Base-by-base conservation (phyloP, 1,139 yeast species). In the Magnusiomyces magnusii region DNA sequence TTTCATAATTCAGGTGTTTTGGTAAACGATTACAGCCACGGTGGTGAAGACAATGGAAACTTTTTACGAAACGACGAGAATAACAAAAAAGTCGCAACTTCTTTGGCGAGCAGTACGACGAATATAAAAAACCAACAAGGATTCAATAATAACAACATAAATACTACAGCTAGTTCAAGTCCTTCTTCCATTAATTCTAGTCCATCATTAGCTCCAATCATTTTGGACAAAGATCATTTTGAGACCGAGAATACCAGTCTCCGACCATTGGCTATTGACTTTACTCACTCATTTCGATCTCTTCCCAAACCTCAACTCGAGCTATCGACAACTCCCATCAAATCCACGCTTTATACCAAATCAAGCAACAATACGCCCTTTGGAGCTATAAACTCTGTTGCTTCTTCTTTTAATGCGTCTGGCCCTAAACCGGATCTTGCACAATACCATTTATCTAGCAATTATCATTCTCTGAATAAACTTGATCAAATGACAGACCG, bases 241-340 rank as follows among this genome's bases (percentile, higher is more conserved):
- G 47, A 28, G 24, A 36, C 47, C 5, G 34, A 25, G 44, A 19
- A 10, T 39, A 39, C 36, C 7, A 31, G 13, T 31, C 7, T 31
- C 36, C 36, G 36, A 15, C 56, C 71, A 2, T 68, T 69, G 2
- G 70, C 73, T 9, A 69, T 70, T 57, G 73, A 70, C 53, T 70
- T 70, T 57, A 70, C 73, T 0, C 69, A 68, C 52, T 65, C 72
- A 2, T 70, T 69, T 61, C 58, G 67, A 44, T 60, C 36, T 7
- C 36, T 31, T 13, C 36, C 36, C 36, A 31, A 31, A 13, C 13
- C 13, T 13, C 36, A 31, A 13, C 36, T 31, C 36, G 36, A 13
- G 36, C 13, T 13, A 13, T 31, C 13, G 36, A 7, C 36, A 13
- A 31, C 13, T 7, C 36, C n/a, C n/a, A n/a, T n/a, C n/a, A n/a